Evolutionary conservation across 2,329 filamentous ascomycete species (phyloP).

Genomic region (Basipetospora chlamydospora): DNA sequence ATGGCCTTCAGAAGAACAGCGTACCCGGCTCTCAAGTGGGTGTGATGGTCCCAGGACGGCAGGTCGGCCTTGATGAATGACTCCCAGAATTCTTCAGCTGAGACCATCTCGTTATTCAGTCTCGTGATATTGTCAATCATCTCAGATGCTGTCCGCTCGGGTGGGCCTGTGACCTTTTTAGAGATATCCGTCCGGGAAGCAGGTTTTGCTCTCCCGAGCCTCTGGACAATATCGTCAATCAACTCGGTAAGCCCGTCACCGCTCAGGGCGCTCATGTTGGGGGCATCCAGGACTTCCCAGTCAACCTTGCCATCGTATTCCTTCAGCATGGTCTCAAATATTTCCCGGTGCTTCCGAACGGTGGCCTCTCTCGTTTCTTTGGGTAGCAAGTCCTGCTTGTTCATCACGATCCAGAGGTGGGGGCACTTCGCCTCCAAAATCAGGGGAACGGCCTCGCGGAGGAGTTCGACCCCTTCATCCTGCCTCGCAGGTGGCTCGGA

Average conservation of each 20-base stretch:
- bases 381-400: constrained; percentile 16
- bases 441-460: constrained; percentile 11
- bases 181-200: too few species aligned
- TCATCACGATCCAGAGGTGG: constrained; percentile 17
- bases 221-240: constrained; percentile 3
- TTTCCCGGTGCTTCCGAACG: neutral
- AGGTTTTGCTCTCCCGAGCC: too few species aligned
- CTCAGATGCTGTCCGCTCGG: neutral
- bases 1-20: constrained; percentile 17
- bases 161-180: neutral
- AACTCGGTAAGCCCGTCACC: constrained; percentile 3
- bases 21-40: constrained; percentile 18
- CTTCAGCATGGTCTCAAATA: neutral
- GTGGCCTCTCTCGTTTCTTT: neutral
- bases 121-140: neutral
- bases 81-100: constrained; percentile 12
- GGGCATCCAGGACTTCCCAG: neutral
- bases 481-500: constrained; percentile 11
- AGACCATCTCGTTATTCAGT: neutral
- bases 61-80: constrained; percentile 15
- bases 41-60: constrained; percentile 18
- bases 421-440: constrained; percentile 10
- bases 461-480: constrained; percentile 14
- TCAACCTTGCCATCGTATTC: neutral
- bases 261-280: neutral